phyloP scores from a whole-genome alignment of 257 asterid species.

The Rubia yunnanensis region DNA sequence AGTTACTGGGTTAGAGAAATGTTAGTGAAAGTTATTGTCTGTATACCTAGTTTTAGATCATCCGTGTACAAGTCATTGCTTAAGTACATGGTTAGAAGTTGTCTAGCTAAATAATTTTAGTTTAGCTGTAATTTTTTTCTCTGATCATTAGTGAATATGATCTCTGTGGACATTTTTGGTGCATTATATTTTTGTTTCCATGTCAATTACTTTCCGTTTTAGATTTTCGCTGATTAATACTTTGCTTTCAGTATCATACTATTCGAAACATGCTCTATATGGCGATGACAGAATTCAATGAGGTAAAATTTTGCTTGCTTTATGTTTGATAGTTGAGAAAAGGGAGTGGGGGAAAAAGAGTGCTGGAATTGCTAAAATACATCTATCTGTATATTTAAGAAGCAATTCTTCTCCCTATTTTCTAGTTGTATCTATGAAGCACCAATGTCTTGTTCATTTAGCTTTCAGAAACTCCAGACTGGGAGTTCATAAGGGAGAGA shows the following conservation, averaged over 20 bases:
- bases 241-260: conserved; percentile 60
- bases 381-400: background rate
- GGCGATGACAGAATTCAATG: conserved; percentile 77
- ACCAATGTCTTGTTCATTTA: conserved; percentile 16
- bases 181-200: background rate
- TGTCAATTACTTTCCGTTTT: background rate
- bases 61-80: background rate
- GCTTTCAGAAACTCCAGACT: conserved; percentile 65
- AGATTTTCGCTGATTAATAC: conserved; percentile 6
- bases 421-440: background rate
- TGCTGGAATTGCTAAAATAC: background rate
- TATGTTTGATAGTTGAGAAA: background rate
- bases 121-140: background rate
- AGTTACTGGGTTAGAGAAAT: background rate
- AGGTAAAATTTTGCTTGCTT: conserved; percentile 31
- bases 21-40: background rate
- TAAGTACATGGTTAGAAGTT: background rate
- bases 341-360: background rate
- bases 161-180: background rate
- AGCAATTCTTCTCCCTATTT: background rate
- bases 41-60: background rate
- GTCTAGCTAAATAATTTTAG: background rate
- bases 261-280: conserved; percentile 65
- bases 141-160: background rate
- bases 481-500: conserved; percentile 54